Percentiles rank a stretch among this genome's conserved stretches.
These are phyloP conservation scores for Zygoascus sp. DNA, from an alignment of 1,139 yeast species.

Conservation along the genomic window DNA sequence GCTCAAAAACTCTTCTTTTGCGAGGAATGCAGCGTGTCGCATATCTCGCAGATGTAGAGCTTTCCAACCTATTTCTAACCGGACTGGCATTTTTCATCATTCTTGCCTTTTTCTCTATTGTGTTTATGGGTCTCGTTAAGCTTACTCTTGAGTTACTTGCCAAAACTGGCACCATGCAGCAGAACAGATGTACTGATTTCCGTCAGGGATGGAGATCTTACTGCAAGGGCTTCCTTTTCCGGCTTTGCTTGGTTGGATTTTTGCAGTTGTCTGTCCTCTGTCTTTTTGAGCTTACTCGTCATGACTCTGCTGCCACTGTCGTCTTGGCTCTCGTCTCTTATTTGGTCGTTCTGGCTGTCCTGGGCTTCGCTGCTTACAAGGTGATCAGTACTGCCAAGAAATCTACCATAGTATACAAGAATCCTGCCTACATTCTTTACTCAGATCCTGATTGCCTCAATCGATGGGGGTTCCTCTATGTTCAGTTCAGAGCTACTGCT, in stretches of 20 bases:
- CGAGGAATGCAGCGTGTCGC: constrained; percentile 94
- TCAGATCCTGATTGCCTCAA: constrained; percentile 80
- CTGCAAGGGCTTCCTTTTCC: constrained; percentile 82
- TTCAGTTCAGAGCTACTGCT: constrained; percentile 82
- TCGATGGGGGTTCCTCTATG: constrained; percentile 88
- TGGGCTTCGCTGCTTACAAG: constrained; percentile 68
- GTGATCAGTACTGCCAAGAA: constrained; percentile 68
- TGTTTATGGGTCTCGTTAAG: constrained; percentile 63
- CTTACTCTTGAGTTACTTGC: constrained; percentile 68
- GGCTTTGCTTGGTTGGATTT: constrained; percentile 74
- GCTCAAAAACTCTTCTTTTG: constrained; percentile 68
- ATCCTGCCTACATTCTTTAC: constrained; percentile 86
- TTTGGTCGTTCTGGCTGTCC: constrained; percentile 50
- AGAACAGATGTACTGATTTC: constrained; percentile 62
- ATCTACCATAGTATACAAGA: constrained; percentile 69
- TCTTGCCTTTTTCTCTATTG: constrained; percentile 66
- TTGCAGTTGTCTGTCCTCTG: constrained; percentile 82
- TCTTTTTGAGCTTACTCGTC: constrained; percentile 81
- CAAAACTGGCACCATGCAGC: constrained; percentile 55
- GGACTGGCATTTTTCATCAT: constrained; percentile 79
- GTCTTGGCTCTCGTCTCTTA: constrained; percentile 72
- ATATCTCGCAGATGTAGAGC: constrained; percentile 75
- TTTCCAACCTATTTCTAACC: constrained; percentile 80
- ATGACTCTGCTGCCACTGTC: constrained; percentile 79
- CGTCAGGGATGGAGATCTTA: constrained; percentile 76